A percentile compares a stretch with the other conserved stretches of the same genome.
These are phyloP conservation scores for Fusarium sp. DNA, from an alignment of 2,329 filamentous ascomycete species.

Conservation along the genomic window DNA sequence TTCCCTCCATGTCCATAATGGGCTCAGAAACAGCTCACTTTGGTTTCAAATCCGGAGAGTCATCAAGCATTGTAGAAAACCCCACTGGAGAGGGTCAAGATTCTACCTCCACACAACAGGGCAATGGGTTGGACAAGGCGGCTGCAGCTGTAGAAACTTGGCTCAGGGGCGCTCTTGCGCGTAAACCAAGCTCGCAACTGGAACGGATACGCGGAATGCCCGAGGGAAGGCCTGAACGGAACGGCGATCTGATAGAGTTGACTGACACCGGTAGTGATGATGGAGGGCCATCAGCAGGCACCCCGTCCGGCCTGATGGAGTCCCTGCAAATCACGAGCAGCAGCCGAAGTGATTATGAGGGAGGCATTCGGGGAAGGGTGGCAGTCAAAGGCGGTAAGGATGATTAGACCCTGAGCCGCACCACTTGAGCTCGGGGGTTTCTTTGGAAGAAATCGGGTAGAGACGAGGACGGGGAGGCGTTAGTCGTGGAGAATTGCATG, in stretches of 20 bases:
- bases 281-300: slow-evolving; percentile 50
- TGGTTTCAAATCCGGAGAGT: slow-evolving; percentile 58
- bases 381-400: slow-evolving; percentile 52
- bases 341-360: slow-evolving; percentile 55
- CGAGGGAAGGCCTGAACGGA: slow-evolving; percentile 51
- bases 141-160: slow-evolving; percentile 90
- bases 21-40: slow-evolving; percentile 70
- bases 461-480: slow-evolving; percentile 25
- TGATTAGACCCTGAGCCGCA: slow-evolving; percentile 15
- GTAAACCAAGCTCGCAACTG: slow-evolving; percentile 66
- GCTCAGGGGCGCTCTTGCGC: slow-evolving; percentile 83
- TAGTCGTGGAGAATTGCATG: slow-evolving; percentile 36
- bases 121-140: slow-evolving; percentile 78
- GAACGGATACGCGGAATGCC: slow-evolving; percentile 55
- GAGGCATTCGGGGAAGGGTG: slow-evolving; percentile 54
- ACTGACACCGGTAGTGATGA: slow-evolving; percentile 71
- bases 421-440: not conserved
- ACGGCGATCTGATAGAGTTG: slow-evolving; percentile 77
- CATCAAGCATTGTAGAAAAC: slow-evolving; percentile 62
- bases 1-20: slow-evolving; percentile 75
- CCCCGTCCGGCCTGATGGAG: slow-evolving; percentile 48
- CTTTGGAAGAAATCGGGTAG: not conserved
- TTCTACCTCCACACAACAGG: slow-evolving; percentile 57
- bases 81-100: slow-evolving; percentile 62
- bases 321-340: slow-evolving; percentile 49